A percentile compares a stretch with the other conserved stretches of the same genome.
Evolutionary conservation across 257 asterid species (phyloP).

Genomic region (Solanum pinnatisectum): DNA sequence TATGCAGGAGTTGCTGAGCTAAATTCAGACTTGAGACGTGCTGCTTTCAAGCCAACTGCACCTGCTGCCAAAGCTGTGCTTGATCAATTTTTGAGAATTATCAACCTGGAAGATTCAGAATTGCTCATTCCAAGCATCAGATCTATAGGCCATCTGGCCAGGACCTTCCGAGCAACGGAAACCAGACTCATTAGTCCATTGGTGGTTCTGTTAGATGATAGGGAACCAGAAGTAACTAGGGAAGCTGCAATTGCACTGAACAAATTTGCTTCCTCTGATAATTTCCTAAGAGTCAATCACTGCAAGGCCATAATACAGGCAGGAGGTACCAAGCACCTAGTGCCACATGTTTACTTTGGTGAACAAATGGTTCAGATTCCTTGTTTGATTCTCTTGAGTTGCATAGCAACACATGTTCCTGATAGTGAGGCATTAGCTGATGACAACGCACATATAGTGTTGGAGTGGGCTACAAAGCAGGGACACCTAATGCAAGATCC

Average conservation of each 20-base stretch:
- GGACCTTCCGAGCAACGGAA: conserved; percentile 18
- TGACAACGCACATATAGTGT: background rate
- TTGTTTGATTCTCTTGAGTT: conserved; percentile 1
- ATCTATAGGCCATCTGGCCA: conserved; percentile 7
- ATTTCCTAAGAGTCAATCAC: conserved; percentile 1
- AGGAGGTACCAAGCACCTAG: conserved; percentile 4
- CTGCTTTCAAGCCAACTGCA: conserved; percentile 10
- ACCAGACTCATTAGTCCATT: conserved; percentile 4
- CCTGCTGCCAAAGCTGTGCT: conserved; percentile 16
- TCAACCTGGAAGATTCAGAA: conserved; percentile 3
- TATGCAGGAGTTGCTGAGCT: conserved; percentile 8
- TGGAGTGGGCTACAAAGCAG: conserved; percentile 9
- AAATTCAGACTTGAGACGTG: conserved; percentile 9
- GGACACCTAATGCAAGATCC: conserved; percentile 7
- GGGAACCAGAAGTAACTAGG: conserved; percentile 5
- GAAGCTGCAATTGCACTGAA: conserved; percentile 5
- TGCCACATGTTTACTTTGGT: conserved; percentile 1
- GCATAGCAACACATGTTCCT: conserved; percentile 2
- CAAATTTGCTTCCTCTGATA: conserved; percentile 1
- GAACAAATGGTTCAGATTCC: conserved; percentile 9
- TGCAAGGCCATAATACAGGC: conserved; percentile 9
- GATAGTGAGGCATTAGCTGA: conserved; percentile 6
- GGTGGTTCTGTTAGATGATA: conserved; percentile 1
- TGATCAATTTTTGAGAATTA: conserved; percentile 11
- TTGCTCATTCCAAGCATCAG: conserved; percentile 1